Evolutionary conservation across 2,329 filamentous ascomycete genomes (phyloP).

Genomic region (Verticillium dahliae): DNA sequence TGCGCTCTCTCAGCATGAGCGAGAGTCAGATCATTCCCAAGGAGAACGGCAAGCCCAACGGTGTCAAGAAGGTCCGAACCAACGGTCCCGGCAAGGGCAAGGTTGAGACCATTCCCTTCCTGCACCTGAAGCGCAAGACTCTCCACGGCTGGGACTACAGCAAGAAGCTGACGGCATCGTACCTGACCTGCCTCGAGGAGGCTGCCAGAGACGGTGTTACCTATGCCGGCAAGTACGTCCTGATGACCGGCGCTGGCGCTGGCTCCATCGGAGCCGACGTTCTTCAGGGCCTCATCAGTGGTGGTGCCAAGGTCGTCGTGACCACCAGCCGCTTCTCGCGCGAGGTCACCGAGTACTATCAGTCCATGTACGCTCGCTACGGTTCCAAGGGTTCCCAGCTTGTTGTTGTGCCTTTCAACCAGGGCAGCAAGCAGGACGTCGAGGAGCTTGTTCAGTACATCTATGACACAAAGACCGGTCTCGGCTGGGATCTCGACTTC

Average conservation of each 20-base stretch:
- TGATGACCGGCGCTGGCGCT: slow-evolving; percentile 97
- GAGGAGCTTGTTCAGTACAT: slow-evolving; percentile 93
- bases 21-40: slow-evolving; percentile 93
- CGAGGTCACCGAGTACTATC: slow-evolving; percentile 98
- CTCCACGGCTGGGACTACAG: slow-evolving; percentile 98
- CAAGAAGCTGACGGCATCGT: slow-evolving; percentile 93
- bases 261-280: slow-evolving; percentile 98
- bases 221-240: slow-evolving; percentile 89
- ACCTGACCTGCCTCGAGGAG: slow-evolving; percentile 85
- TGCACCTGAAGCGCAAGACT: slow-evolving; percentile 91
- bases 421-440: slow-evolving; percentile 96
- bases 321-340: slow-evolving; percentile 96
- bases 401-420: slow-evolving; percentile 97
- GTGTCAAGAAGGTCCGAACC: slow-evolving; percentile 46
- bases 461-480: slow-evolving; percentile 90
- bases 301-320: slow-evolving; percentile 93
- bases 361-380: slow-evolving; percentile 94
- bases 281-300: slow-evolving; percentile 89
- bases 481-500: slow-evolving; percentile 97
- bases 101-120: slow-evolving; percentile 94
- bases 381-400: slow-evolving; percentile 92
- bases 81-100: slow-evolving; percentile 71
- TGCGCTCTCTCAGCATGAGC: slow-evolving; percentile 94
- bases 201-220: slow-evolving; percentile 82
- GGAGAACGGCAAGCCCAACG: slow-evolving; percentile 63